Base-by-base conservation (phyloP, 2,329 filamentous ascomycete species). In the Botryotinia globosa region DNA sequence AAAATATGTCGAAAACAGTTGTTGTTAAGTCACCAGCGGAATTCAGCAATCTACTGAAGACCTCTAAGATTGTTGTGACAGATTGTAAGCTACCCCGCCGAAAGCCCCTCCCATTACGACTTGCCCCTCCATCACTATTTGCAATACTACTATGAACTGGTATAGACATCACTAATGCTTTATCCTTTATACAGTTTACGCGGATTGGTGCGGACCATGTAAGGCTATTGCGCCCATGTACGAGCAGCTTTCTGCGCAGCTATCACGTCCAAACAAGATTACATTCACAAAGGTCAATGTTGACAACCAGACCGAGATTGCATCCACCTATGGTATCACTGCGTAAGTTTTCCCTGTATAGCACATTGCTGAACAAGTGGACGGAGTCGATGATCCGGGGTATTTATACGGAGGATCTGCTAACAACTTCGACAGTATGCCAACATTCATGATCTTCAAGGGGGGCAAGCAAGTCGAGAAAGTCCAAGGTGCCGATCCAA, bases 391-490 rank as follows among this genome's bases (percentile, higher is more conserved):
- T 61, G 12, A 29, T 18, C n/a, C 7, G 51, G 10, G 18, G 5
- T 32, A 20, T n/a, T 25, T 16, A 22, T 14, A 48, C 32, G 8
- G 5, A 58, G 10, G 4, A 14, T 34, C 56, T 68, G 48, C 74
- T 75, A 72, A 76, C 1, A 25, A 32, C 71, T 69, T 7, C 16
- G 45, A 32, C 69, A 88, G 87, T 39, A 87, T 95, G 80, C 96
- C 96, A 14, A 97, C 94, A n/a, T 97, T 98, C 82, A 88, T 98
- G 80, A 87, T 98, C 79, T 97, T 93, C 85, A 91, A 91, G 78
- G 87, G 91, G 80, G 91, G 90, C 77, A 85, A 89, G 75, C 84
- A 90, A 72, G 87, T 89, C 64, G 87, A 91, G 69, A 91, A 89
- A 78, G 88, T 96, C 74, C 86, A 88, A 80, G 94, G 94, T 62